Evolutionary conservation across 179 eudicot genomes (phyloP).

Genomic region (Beta corolliflora): DNA sequence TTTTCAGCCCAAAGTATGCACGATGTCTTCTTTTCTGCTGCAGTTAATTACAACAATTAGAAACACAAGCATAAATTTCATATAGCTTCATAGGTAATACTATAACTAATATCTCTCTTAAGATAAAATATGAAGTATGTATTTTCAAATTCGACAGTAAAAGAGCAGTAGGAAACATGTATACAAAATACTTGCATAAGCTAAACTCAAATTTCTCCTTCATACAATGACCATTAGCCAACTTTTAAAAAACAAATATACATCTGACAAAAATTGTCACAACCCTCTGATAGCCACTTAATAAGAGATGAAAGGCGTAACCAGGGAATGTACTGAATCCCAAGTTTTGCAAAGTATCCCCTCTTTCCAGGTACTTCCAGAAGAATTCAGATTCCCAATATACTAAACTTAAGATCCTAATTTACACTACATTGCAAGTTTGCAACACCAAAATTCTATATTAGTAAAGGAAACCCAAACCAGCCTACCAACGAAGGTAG

Average conservation of each 20-base stretch:
- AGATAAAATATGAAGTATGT: not conserved
- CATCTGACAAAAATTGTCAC: too few species aligned
- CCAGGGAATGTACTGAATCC: not conserved
- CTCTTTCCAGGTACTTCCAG: not conserved
- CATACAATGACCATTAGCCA: not conserved
- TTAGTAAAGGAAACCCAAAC: not conserved
- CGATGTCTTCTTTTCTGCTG: conserved; percentile 40
- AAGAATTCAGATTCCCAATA: not conserved
- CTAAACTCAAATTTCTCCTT: not conserved
- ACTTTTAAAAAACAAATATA: too few species aligned
- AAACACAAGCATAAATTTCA: conserved; percentile 8
- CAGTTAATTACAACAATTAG: not conserved
- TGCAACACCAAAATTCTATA: not conserved
- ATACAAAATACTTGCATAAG: not conserved
- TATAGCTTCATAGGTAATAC: not conserved
- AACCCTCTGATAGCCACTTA: too few species aligned
- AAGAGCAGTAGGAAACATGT: not conserved
- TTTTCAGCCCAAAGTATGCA: conserved; percentile 72
- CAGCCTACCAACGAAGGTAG: not conserved
- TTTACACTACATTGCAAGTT: not conserved
- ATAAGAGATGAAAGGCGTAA: not conserved
- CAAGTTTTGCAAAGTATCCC: not conserved
- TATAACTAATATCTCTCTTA: not conserved
- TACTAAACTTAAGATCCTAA: not conserved
- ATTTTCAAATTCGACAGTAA: not conserved